Conservation (phyloP, 345 rosid species). For the Conringia planisiliqua region DNA sequence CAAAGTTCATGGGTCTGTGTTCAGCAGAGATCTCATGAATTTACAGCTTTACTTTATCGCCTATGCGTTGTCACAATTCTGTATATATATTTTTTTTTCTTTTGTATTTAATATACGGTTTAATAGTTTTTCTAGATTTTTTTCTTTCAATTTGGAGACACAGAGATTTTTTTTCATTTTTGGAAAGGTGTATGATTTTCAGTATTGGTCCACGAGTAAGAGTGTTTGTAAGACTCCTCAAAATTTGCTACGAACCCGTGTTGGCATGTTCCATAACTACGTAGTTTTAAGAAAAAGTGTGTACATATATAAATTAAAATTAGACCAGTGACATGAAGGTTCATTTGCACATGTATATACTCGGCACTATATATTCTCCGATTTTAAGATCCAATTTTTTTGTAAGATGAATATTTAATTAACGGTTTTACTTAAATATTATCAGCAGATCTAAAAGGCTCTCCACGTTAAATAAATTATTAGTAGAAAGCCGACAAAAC, state of each 20-base stretch:
- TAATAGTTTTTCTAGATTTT: background rate
- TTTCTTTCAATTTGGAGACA: background rate
- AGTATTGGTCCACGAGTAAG: background rate
- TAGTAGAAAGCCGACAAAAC: background rate
- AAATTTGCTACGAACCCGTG: background rate
- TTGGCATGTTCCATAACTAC: background rate
- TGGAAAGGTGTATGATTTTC: background rate
- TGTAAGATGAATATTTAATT: no score
- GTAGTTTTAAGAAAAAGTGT: no score
- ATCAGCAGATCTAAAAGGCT: conserved; percentile 4
- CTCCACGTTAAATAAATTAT: background rate
- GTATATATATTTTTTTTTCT: background rate
- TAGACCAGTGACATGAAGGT: background rate
- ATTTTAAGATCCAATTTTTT: background rate
- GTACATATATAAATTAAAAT: no score
- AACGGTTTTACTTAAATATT: background rate
- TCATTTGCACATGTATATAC: background rate
- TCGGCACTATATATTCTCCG: background rate
- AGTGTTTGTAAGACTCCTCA: background rate
- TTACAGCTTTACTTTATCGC: conserved; percentile 15
- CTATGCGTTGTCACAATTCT: conserved; percentile 12
- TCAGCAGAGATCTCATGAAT: conserved; percentile 34
- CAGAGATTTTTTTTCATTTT: no score
- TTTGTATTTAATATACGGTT: background rate
- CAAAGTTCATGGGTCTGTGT: conserved; percentile 24